phyloP scores from a whole-genome alignment of 192 early-diverging fungal genomes.

The Entomortierella lignicola region DNA sequence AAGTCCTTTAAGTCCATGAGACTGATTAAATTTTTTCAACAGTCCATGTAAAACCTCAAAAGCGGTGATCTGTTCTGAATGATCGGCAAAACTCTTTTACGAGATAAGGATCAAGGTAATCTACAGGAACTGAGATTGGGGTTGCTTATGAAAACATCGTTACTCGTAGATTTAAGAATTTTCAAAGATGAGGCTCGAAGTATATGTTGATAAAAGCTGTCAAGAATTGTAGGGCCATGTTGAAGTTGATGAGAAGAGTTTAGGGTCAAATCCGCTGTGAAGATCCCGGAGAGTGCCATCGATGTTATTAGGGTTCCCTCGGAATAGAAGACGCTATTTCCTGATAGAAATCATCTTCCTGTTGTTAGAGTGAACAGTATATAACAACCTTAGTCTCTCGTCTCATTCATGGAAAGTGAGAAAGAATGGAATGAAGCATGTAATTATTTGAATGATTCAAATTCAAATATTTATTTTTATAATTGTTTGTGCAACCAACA shows the following conservation, averaged over 20 bases:
- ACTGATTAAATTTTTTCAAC: conserved; percentile 56
- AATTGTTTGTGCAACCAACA: too few relatives aligned
- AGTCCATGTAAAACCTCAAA: conserved; percentile 58
- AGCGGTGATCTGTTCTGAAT: conserved; percentile 56
- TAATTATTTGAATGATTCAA: too few relatives aligned
- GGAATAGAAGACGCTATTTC: conserved; percentile 11
- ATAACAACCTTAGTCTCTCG: too few relatives aligned
- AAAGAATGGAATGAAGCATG: too few relatives aligned
- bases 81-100: conserved; percentile 57
- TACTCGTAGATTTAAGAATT: conserved; percentile 63
- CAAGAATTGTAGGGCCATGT: conserved; percentile 22
- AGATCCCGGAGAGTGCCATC: conserved; percentile 9
- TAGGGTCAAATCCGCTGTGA: conserved; percentile 17
- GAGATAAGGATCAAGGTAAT: conserved; percentile 64
- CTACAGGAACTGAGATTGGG: conserved; percentile 57
- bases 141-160: conserved; percentile 59
- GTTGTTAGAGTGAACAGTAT: conserved; percentile 9
- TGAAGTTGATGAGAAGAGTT: conserved; percentile 28
- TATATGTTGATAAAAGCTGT: conserved; percentile 61
- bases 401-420: too few relatives aligned
- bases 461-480: too few relatives aligned
- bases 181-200: conserved; percentile 61
- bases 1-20: conserved; percentile 53
- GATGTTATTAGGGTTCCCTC: conserved; percentile 10
- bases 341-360: conserved; percentile 25